These are phyloP conservation scores for Petunia secreta DNA, from an alignment of 257 asterid genomes.

Conservation along the genomic window DNA sequence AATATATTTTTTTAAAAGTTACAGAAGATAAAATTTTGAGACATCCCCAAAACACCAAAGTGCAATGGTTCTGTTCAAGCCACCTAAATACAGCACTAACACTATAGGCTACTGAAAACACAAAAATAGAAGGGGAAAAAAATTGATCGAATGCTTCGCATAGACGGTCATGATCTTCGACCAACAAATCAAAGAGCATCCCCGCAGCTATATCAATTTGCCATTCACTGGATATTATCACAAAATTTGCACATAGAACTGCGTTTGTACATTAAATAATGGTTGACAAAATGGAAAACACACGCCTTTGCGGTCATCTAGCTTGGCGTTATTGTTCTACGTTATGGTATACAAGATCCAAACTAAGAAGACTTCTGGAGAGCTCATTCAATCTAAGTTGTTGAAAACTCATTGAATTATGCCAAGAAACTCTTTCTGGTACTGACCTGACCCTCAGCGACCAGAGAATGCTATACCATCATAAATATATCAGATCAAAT, in stretches of 20 bases:
- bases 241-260: constrained; percentile 46
- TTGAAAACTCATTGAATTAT: constrained; percentile 2
- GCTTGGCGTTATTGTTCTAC: constrained; percentile 22
- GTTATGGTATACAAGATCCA: constrained; percentile 29
- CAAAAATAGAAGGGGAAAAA: neutral
- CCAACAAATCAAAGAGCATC: neutral
- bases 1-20: too few relatives aligned
- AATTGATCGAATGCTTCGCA: neutral
- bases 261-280: constrained; percentile 58
- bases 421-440: constrained; percentile 17
- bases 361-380: neutral
- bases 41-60: too few relatives aligned
- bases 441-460: neutral
- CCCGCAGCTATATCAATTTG: constrained; percentile 8
- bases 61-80: neutral
- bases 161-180: neutral
- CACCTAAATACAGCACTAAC: neutral
- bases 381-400: constrained; percentile 18
- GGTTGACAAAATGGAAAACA: constrained; percentile 44
- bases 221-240: constrained; percentile 20
- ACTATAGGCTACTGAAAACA: neutral
- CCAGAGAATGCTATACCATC: constrained; percentile 15
- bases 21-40: too few relatives aligned
- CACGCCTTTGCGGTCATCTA: constrained; percentile 42
- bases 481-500: constrained; percentile 20